Conservation (phyloP, 495 filamentous ascomycete species). For the Penicillium pancosmium region DNA sequence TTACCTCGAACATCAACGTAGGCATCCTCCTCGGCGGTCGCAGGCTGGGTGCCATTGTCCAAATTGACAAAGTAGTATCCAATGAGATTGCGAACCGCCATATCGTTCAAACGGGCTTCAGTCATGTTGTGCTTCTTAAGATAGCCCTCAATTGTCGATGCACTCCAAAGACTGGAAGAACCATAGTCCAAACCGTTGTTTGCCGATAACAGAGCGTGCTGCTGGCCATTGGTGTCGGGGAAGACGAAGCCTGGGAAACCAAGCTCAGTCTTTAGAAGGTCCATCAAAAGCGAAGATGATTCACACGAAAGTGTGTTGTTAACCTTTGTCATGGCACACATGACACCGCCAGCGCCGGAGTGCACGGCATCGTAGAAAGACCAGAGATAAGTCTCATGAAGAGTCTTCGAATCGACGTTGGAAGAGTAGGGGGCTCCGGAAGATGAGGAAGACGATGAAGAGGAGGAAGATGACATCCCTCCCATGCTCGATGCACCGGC, state of each 20-base stretch:
- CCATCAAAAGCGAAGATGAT: slow-evolving; percentile 53
- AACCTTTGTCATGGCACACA: slow-evolving; percentile 67
- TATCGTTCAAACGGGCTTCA: slow-evolving; percentile 54
- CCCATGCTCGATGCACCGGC: slow-evolving; percentile 8
- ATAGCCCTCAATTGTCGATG: slow-evolving; percentile 23
- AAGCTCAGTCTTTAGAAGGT: slow-evolving; percentile 59
- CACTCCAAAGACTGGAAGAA: slow-evolving; percentile 23
- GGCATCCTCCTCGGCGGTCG: slow-evolving; percentile 60
- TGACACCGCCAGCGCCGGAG: slow-evolving; percentile 60
- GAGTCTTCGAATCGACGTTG: slow-evolving; percentile 64
- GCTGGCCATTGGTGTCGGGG: slow-evolving; percentile 57
- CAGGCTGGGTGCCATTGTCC: slow-evolving; percentile 60
- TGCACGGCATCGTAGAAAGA: slow-evolving; percentile 63
- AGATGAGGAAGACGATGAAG: slow-evolving; percentile 37
- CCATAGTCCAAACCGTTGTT: slow-evolving; percentile 24
- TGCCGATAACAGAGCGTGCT: slow-evolving; percentile 39
- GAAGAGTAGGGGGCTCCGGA: slow-evolving; percentile 54
- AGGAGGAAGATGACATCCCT: background rate
- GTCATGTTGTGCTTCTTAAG: slow-evolving; percentile 49
- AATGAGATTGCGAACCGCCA: slow-evolving; percentile 55
- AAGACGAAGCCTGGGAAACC: slow-evolving; percentile 55
- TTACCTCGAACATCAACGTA: slow-evolving; percentile 62
- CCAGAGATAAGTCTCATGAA: slow-evolving; percentile 79
- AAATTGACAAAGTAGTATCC: slow-evolving; percentile 55
- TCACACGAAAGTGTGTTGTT: slow-evolving; percentile 67